Evolutionary conservation across 306 rosid species (phyloP).

Genomic region (Trifolium repens): DNA sequence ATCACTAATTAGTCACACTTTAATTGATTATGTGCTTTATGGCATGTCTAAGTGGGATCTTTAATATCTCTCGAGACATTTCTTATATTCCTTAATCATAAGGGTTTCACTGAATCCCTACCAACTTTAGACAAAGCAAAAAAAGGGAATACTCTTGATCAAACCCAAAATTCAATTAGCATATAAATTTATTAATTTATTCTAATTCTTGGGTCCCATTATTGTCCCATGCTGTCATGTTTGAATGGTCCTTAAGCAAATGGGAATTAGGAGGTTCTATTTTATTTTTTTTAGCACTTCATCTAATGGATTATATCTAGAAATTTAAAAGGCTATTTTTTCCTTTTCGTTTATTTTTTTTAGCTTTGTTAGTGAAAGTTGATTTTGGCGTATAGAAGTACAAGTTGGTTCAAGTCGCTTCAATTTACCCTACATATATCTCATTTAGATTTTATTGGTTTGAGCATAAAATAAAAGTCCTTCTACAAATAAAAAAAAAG

Average conservation of each 20-base stretch:
- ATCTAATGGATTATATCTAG: constrained; percentile 32
- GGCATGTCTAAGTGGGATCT: constrained; percentile 45
- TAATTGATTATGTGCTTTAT: constrained; percentile 49
- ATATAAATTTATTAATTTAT: constrained; percentile 32
- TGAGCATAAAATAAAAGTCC: constrained; percentile 13
- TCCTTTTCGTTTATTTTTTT: constrained; percentile 26
- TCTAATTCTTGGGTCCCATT: constrained; percentile 39
- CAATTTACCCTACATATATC: constrained; percentile 37
- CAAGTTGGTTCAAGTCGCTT: constrained; percentile 46
- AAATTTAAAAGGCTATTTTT: constrained; percentile 27
- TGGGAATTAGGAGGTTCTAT: constrained; percentile 15
- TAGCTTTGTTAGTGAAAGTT: constrained; percentile 50
- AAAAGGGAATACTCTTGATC: constrained; percentile 42
- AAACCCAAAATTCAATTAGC: constrained; percentile 47
- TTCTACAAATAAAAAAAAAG: neutral
- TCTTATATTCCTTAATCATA: constrained; percentile 58
- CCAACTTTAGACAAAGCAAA: constrained; percentile 55
- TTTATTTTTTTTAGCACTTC: neutral
- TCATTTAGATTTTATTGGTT: constrained; percentile 31
- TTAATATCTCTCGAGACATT: constrained; percentile 43
- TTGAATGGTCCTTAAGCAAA: constrained; percentile 50
- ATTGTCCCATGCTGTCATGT: constrained; percentile 23
- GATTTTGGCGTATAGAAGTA: constrained; percentile 50
- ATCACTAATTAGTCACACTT: constrained; percentile 49
- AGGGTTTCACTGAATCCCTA: constrained; percentile 62